Evolutionary conservation across 2,329 filamentous ascomycete species (phyloP).

Genomic region (Helotiales sp.): DNA sequence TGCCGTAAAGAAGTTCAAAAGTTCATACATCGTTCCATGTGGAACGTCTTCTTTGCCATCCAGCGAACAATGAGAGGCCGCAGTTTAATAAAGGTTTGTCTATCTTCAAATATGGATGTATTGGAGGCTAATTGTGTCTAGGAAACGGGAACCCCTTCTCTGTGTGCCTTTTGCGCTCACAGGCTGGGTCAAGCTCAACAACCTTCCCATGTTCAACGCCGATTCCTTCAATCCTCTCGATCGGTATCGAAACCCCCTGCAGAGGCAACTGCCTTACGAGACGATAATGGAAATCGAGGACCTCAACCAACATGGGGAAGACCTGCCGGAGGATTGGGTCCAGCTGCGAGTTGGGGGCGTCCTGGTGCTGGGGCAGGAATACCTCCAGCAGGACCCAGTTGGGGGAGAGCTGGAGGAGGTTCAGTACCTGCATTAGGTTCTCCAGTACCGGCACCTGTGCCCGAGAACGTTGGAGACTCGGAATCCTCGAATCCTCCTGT

Average conservation of each 20-base stretch:
- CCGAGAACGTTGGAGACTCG: neutral
- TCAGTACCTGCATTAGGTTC: neutral
- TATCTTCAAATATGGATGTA: neutral
- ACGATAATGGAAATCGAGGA: constrained; percentile 21
- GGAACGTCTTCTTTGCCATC: constrained; percentile 16
- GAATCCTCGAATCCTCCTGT: neutral
- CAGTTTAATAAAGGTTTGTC: constrained; percentile 38
- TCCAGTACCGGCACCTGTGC: neutral
- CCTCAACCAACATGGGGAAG: constrained; percentile 28
- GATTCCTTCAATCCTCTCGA: constrained; percentile 42
- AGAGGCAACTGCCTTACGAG: constrained; percentile 28
- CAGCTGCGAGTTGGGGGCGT: constrained; percentile 26
- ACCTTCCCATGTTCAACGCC: constrained; percentile 41
- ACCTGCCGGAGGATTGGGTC: constrained; percentile 12
- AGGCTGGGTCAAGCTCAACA: constrained; percentile 38
- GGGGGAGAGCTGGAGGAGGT: constrained; percentile 10
- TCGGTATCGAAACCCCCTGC: constrained; percentile 34
- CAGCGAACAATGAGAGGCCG: constrained; percentile 40
- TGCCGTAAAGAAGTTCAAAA: constrained; percentile 29
- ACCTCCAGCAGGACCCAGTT: constrained; percentile 7
- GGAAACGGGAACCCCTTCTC: constrained; percentile 38
- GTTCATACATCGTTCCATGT: constrained; percentile 6
- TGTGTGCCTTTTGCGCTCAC: constrained; percentile 44
- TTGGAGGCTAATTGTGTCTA: constrained; percentile 25
- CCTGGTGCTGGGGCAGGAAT: constrained; percentile 20